Conservation (phyloP, 2,329 filamentous ascomycete species). For the Aspergillus versicolor region DNA sequence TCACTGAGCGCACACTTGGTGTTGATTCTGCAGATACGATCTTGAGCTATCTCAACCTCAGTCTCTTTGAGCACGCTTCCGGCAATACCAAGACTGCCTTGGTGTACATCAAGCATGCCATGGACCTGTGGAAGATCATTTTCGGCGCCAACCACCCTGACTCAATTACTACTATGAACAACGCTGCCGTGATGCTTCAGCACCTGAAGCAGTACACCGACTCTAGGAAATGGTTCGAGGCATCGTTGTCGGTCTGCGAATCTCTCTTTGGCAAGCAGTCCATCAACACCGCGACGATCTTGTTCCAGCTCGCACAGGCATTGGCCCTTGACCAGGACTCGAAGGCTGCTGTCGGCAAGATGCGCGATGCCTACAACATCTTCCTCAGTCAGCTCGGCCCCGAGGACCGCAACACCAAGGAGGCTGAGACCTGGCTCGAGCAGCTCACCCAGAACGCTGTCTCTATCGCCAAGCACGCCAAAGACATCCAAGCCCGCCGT, state of each 20-base stretch:
- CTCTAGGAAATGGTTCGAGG: conserved; percentile 95
- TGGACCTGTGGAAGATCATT: conserved; percentile 95
- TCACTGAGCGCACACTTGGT: conserved; percentile 89
- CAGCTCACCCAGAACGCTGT: conserved; percentile 96
- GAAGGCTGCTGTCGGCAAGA: conserved; percentile 84
- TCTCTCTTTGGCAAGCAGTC: conserved; percentile 84
- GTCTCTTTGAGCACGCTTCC: conserved; percentile 86
- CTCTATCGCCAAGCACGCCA: conserved; percentile 87
- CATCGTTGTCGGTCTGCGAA: conserved; percentile 84
- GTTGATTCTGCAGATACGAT: conserved; percentile 93
- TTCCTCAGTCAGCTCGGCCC: conserved; percentile 85
- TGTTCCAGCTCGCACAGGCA: conserved; percentile 96
- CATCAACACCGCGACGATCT: conserved; percentile 87
- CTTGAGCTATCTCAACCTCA: conserved; percentile 92
- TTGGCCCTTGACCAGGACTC: conserved; percentile 94
- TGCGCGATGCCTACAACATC: conserved; percentile 96
- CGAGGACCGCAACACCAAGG: conserved; percentile 95
- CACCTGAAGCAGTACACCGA: conserved; percentile 91
- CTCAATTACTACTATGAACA: conserved; percentile 98
- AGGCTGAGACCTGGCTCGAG: conserved; percentile 94
- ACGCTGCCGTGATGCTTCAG: conserved; percentile 97
- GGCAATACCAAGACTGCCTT: conserved; percentile 89
- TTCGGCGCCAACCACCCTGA: conserved; percentile 93
- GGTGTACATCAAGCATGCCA: conserved; percentile 83
- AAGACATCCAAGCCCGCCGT: conserved; percentile 75